Percentiles rank a stretch among this genome's conserved stretches.
Evolutionary conservation across 768 basidiomycete genomes (phyloP).

Genomic region (Kwoniella dejecticola): DNA sequence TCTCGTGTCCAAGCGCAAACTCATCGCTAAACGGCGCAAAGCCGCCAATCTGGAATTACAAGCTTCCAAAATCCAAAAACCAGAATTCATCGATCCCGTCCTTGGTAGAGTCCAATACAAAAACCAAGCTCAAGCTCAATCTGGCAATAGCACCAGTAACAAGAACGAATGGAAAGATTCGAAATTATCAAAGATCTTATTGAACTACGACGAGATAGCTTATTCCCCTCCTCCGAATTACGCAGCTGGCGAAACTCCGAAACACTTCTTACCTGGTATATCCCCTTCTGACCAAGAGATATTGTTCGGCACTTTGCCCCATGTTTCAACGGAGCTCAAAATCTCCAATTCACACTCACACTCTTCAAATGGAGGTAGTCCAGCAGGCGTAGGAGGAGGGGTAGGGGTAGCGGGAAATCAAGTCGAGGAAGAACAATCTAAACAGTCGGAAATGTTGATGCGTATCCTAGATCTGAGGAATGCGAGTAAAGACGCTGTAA

Average conservation of each 20-base stretch:
- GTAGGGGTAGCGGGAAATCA: no score
- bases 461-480: conserved; percentile 80
- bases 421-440: conserved; percentile 32
- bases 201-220: conserved; percentile 39
- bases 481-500: conserved; percentile 80
- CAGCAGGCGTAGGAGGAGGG: no score
- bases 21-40: conserved; percentile 24
- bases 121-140: conserved; percentile 10
- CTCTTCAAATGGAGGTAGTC: no score
- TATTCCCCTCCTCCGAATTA: conserved; percentile 39
- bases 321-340: conserved; percentile 57
- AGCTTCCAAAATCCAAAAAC: conserved; percentile 35
- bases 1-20: conserved; percentile 11
- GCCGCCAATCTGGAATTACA: conserved; percentile 17
- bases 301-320: conserved; percentile 70
- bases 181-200: conserved; percentile 34
- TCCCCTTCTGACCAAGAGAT: conserved; percentile 60
- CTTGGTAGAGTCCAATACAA: conserved; percentile 18
- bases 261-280: conserved; percentile 34
- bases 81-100: conserved; percentile 56
- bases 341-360: conserved; percentile 15
- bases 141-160: not conserved
- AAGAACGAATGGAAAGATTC: conserved; percentile 37
- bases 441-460: conserved; percentile 61
- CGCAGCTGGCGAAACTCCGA: conserved; percentile 27